phyloP scores from a whole-genome alignment of 495 filamentous ascomycete genomes.

The Saxophila tyrrhenica region DNA sequence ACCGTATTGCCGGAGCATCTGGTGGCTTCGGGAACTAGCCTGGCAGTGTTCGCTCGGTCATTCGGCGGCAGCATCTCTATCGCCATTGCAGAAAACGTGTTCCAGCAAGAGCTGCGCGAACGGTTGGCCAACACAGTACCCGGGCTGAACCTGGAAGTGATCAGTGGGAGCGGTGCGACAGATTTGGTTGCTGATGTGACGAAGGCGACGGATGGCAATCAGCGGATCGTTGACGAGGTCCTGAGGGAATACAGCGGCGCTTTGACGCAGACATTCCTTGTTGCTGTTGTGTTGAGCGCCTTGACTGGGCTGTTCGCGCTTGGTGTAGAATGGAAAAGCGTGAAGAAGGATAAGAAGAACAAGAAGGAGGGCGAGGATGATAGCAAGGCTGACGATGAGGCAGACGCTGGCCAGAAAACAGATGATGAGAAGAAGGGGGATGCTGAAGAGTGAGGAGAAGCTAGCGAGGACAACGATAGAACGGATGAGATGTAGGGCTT shows the following conservation, averaged over 20 bases:
- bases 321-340: slow-evolving; percentile 62
- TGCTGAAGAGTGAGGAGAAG: no score
- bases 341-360: slow-evolving; percentile 38
- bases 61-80: neutral
- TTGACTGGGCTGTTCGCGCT: slow-evolving; percentile 48
- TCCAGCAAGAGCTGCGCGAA: neutral
- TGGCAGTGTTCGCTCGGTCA: neutral
- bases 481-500: no score
- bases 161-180: neutral
- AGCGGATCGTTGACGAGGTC: neutral
- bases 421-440: no score
- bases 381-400: no score
- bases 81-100: neutral
- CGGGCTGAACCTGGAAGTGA: neutral
- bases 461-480: no score
- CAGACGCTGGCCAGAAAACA: no score
- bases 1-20: neutral
- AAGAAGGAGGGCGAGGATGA: neutral
- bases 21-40: neutral
- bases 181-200: neutral
- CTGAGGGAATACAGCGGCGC: neutral
- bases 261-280: neutral
- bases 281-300: neutral
- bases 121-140: neutral
- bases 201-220: neutral